Evolutionary conservation across 2,329 filamentous ascomycete species (phyloP).

Genomic region (Cylindrodendrum hubeiense): DNA sequence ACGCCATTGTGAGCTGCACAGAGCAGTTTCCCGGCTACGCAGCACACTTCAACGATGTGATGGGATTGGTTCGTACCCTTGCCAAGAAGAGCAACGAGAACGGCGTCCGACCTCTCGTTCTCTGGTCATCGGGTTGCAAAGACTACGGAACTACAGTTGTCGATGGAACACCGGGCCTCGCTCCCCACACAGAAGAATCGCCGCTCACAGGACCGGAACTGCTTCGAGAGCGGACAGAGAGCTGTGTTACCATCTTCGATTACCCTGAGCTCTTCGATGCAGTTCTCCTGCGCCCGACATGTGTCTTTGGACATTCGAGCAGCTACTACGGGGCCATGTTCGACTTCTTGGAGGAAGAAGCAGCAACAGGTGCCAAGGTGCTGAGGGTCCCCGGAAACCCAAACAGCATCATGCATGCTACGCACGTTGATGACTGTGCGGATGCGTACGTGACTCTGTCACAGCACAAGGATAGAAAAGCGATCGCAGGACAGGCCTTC

Average conservation of each 20-base stretch:
- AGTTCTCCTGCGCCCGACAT: conserved; percentile 59
- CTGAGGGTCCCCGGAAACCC: conserved; percentile 51
- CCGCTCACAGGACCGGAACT: conserved; percentile 50
- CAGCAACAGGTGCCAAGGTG: conserved; percentile 26
- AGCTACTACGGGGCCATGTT: conserved; percentile 59
- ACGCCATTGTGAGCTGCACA: conserved; percentile 58
- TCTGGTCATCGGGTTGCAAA: conserved; percentile 63
- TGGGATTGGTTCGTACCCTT: conserved; percentile 50
- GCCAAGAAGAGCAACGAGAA: conserved; percentile 47
- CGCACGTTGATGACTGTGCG: conserved; percentile 63
- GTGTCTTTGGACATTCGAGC: conserved; percentile 58
- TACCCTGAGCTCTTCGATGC: conserved; percentile 56
- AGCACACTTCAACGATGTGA: conserved; percentile 52
- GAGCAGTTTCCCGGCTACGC: conserved; percentile 56
- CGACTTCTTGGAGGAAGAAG: conserved; percentile 47
- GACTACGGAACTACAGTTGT: conserved; percentile 57
- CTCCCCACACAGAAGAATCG: conserved; percentile 57
- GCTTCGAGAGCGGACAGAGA: conserved; percentile 45
- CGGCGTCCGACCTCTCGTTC: conserved; percentile 55
- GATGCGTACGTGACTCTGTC: conserved; percentile 62
- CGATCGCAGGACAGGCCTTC: conserved; percentile 55
- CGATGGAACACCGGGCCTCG: conserved; percentile 51
- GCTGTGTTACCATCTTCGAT: conserved; percentile 49
- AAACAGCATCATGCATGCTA: conserved; percentile 57
- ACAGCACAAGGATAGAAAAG: conserved; percentile 45